phyloP scores from a whole-genome alignment of 106 monocot genomes.

The Iris macrosiphon region DNA sequence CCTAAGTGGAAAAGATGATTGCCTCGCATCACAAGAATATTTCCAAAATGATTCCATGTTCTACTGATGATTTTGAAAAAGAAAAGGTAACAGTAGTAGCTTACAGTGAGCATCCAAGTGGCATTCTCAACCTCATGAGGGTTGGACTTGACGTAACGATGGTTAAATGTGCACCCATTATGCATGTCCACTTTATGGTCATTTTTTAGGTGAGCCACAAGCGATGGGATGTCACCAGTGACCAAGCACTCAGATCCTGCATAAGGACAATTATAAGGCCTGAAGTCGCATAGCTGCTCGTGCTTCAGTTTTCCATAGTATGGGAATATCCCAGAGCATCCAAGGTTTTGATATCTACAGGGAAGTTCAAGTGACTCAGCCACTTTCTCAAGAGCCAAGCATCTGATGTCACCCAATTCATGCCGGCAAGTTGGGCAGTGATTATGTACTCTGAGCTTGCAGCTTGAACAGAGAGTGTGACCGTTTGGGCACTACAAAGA shows the following conservation, averaged over 20 bases:
- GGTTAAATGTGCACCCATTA: slow-evolving; percentile 16
- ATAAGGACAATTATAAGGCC: slow-evolving; percentile 22
- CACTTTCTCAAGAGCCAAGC: slow-evolving; percentile 15
- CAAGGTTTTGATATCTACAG: slow-evolving; percentile 16
- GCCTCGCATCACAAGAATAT: no score
- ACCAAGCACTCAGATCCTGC: slow-evolving; percentile 19
- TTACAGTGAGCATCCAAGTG: slow-evolving; percentile 29
- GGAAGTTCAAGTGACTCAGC: slow-evolving; percentile 24
- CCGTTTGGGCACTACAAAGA: slow-evolving; percentile 20
- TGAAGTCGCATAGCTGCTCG: slow-evolving; percentile 13
- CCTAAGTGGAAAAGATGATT: no score
- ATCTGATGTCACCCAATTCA: slow-evolving; percentile 12
- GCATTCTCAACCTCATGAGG: slow-evolving; percentile 17
- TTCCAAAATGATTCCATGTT: neutral
- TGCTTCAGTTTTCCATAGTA: slow-evolving; percentile 20
- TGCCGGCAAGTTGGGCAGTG: slow-evolving; percentile 19
- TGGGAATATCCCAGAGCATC: slow-evolving; percentile 11
- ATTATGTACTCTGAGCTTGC: slow-evolving; percentile 25
- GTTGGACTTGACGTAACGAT: slow-evolving; percentile 21
- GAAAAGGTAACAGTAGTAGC: neutral
- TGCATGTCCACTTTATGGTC: slow-evolving; percentile 22
- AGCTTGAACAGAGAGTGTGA: slow-evolving; percentile 23
- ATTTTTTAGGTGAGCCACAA: slow-evolving; percentile 12
- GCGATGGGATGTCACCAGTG: slow-evolving; percentile 18
- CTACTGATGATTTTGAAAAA: neutral